These are phyloP conservation scores for carrot (Daucus carota) DNA, from an alignment of 129 eudicot genomes.

Conservation along the genomic window DNA sequence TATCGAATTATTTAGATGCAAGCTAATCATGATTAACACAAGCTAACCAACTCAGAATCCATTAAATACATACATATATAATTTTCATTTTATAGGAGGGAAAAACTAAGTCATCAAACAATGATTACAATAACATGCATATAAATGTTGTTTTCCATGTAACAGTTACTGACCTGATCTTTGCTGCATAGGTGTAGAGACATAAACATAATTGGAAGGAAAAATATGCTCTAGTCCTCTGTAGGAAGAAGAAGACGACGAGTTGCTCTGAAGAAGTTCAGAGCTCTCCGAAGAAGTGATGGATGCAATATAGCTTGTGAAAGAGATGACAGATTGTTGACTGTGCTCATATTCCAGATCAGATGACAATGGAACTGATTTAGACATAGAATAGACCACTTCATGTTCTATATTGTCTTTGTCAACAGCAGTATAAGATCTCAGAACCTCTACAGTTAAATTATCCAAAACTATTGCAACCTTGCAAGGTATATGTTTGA, in stretches of 20 bases:
- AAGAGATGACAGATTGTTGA: slow-evolving; percentile 30
- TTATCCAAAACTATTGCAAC: slow-evolving; percentile 50
- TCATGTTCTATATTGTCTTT: slow-evolving; percentile 42
- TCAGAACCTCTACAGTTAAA: slow-evolving; percentile 24
- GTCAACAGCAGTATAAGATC: slow-evolving; percentile 23
- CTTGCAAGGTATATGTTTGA: slow-evolving; percentile 63
- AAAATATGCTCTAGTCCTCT: slow-evolving; percentile 23
- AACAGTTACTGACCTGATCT: slow-evolving; percentile 37
- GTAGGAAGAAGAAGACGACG: slow-evolving; percentile 21
- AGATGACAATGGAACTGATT: slow-evolving; percentile 40
- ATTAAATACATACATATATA: no score
- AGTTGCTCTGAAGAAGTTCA: slow-evolving; percentile 32
- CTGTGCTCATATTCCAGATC: slow-evolving; percentile 24
- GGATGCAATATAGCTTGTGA: slow-evolving; percentile 26
- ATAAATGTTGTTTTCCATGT: neutral
- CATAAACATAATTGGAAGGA: slow-evolving; percentile 20
- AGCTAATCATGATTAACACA: neutral
- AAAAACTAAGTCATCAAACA: neutral
- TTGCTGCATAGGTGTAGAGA: slow-evolving; percentile 31
- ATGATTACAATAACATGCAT: neutral
- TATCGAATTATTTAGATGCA: neutral
- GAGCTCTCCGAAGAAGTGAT: slow-evolving; percentile 37
- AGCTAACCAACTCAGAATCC: neutral
- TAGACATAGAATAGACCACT: slow-evolving; percentile 47
- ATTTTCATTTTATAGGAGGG: neutral